Percentiles rank a stretch among this genome's conserved stretches.
phyloP scores from a whole-genome alignment of 306 rosid genomes.

The Gynostemma pentaphyllum region DNA sequence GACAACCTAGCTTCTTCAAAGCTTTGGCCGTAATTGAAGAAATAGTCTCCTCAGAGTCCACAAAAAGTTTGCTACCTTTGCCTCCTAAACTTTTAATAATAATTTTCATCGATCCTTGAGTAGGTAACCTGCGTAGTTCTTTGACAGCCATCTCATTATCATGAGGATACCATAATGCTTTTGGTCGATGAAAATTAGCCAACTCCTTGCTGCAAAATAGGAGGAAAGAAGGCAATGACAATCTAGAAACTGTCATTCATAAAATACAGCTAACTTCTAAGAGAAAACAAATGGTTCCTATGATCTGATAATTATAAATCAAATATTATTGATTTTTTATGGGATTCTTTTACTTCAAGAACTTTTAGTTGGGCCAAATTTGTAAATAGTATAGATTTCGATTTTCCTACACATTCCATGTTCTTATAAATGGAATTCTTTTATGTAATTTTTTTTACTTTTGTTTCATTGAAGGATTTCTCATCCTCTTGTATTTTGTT shows the following conservation, averaged over 20 bases:
- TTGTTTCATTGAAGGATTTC: too few relatives aligned
- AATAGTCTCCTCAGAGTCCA: slow-evolving; percentile 67
- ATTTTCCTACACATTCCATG: too few relatives aligned
- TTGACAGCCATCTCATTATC: slow-evolving; percentile 71
- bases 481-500: too few relatives aligned
- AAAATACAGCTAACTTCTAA: background rate
- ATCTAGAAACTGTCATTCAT: slow-evolving; percentile 5
- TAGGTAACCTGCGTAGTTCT: slow-evolving; percentile 71
- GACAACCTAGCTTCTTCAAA: slow-evolving; percentile 92
- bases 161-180: slow-evolving; percentile 93
- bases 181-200: slow-evolving; percentile 94
- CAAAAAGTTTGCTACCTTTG: slow-evolving; percentile 76
- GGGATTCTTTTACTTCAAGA: too few relatives aligned
- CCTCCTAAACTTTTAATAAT: slow-evolving; percentile 92
- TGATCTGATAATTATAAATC: background rate
- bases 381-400: too few relatives aligned
- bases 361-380: too few relatives aligned
- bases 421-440: too few relatives aligned
- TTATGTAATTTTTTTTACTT: too few relatives aligned
- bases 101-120: slow-evolving; percentile 69
- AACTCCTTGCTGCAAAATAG: slow-evolving; percentile 73
- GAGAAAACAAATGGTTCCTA: background rate
- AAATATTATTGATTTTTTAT: background rate
- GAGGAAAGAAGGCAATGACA: slow-evolving; percentile 13
- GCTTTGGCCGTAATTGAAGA: slow-evolving; percentile 74